phyloP scores from a whole-genome alignment of 352 stramenopile species.

The Globisporangium cystogenes region DNA sequence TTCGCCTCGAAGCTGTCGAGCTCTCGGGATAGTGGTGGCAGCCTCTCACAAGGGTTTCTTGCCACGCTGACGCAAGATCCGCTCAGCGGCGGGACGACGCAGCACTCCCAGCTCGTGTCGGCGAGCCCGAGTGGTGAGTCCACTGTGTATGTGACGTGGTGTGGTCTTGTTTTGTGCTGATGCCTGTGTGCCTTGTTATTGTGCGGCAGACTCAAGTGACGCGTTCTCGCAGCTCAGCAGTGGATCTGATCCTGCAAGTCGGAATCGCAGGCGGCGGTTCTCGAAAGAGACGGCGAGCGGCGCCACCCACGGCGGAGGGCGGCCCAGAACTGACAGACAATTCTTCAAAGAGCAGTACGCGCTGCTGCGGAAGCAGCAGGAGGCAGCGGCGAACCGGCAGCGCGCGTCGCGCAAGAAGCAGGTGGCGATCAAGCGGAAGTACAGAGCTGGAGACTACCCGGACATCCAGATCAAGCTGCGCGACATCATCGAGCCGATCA shows the following conservation, averaged over 20 bases:
- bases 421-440: slow-evolving; percentile 63
- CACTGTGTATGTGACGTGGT: background rate
- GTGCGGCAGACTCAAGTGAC: slow-evolving; percentile 1
- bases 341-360: slow-evolving; percentile 68
- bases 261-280: slow-evolving; percentile 19
- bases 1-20: slow-evolving; percentile 22
- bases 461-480: slow-evolving; percentile 74
- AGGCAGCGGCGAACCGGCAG: slow-evolving; percentile 44
- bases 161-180: background rate
- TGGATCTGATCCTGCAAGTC: background rate
- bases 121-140: slow-evolving; percentile 14
- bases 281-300: slow-evolving; percentile 13
- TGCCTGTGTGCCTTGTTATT: background rate
- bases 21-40: background rate
- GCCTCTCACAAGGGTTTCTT: slow-evolving; percentile 7
- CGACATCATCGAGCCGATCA: slow-evolving; percentile 65
- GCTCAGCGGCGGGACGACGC: slow-evolving; percentile 8
- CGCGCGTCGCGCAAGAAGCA: slow-evolving; percentile 38
- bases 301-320: background rate
- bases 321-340: slow-evolving; percentile 19
- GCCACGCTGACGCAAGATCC: slow-evolving; percentile 14
- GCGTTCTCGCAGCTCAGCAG: slow-evolving; percentile 3
- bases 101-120: slow-evolving; percentile 45
- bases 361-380: slow-evolving; percentile 43
- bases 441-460: slow-evolving; percentile 63